Conservation (phyloP, 257 asterid species). For the Gentiana straminea region DNA sequence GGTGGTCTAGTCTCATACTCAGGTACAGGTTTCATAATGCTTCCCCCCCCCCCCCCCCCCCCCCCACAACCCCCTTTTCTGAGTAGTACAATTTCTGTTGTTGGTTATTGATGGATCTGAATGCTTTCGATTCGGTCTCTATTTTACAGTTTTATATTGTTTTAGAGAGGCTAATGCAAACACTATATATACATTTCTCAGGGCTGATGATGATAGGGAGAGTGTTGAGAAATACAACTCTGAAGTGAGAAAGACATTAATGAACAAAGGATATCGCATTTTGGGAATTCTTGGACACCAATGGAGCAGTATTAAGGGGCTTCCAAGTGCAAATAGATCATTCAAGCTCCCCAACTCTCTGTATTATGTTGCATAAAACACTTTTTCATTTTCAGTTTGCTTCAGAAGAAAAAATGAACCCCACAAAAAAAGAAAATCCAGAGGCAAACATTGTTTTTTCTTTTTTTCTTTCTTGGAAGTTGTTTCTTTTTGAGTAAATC, state of each 20-base stretch:
- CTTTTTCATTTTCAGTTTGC: no score
- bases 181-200: constrained; percentile 2
- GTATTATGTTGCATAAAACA: constrained; percentile 42
- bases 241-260: constrained; percentile 45
- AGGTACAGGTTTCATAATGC: constrained; percentile 53
- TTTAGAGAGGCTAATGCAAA: background rate
- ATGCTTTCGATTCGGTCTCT: background rate
- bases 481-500: no score
- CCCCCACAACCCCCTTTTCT: background rate
- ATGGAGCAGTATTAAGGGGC: constrained; percentile 74
- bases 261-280: constrained; percentile 34
- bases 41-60: background rate
- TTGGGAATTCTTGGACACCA: constrained; percentile 66
- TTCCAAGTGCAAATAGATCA: constrained; percentile 44
- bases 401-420: no score
- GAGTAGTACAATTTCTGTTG: background rate
- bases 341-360: constrained; percentile 74
- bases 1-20: constrained; percentile 57
- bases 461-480: no score
- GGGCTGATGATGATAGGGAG: constrained; percentile 40
- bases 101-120: background rate
- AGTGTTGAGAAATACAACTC: constrained; percentile 35
- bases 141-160: background rate
- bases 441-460: background rate
- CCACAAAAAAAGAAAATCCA: background rate